Conservation (phyloP, 495 filamentous ascomycete genomes). For the Bathelium albidoporum region DNA sequence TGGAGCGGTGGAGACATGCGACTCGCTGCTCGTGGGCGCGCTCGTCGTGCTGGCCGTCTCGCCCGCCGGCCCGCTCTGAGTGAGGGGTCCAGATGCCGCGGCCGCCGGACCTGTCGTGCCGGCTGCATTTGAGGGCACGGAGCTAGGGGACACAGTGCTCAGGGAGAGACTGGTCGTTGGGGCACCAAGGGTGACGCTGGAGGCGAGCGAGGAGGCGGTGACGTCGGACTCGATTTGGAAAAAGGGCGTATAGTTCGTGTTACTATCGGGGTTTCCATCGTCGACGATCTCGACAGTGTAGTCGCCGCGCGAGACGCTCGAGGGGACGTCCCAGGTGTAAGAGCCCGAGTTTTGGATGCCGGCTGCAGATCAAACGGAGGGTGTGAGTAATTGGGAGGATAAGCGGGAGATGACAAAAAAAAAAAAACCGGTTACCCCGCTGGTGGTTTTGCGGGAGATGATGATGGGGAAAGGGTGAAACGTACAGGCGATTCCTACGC, state of each 20-base stretch:
- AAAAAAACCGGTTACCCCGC: no score
- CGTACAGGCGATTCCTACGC: conserved; percentile 46
- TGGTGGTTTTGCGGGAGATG: conserved; percentile 4
- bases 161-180: conserved; percentile 18
- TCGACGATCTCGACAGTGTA: conserved; percentile 52
- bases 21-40: neutral
- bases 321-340: conserved; percentile 45
- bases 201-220: conserved; percentile 27
- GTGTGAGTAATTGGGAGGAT: neutral
- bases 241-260: conserved; percentile 49
- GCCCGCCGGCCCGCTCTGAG: neutral
- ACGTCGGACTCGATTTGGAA: conserved; percentile 46
- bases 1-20: neutral
- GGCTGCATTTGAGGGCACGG: neutral
- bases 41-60: neutral
- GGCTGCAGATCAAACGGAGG: conserved; percentile 29
- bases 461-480: conserved; percentile 10
- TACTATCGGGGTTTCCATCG: conserved; percentile 31
- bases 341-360: conserved; percentile 46
- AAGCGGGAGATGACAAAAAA: no score
- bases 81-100: neutral
- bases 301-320: conserved; percentile 36
- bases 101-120: neutral
- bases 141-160: conserved; percentile 1
- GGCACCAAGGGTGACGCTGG: conserved; percentile 29